Evolutionary conservation across 331 rosid species (phyloP).

Genomic region (Stylosanthes scabra): DNA sequence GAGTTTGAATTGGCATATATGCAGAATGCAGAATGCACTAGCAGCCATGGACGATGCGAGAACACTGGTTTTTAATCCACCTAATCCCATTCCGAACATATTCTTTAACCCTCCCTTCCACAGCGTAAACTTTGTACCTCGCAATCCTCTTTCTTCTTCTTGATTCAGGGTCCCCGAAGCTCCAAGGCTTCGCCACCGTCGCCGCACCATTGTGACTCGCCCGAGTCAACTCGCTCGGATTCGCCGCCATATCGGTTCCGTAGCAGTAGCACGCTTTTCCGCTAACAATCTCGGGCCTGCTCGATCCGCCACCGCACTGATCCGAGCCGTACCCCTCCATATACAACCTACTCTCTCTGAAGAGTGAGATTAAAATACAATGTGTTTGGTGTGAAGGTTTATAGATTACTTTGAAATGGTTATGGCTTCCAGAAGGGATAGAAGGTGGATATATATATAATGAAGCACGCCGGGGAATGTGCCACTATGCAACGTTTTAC

Average conservation of each 20-base stretch:
- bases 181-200: slow-evolving; percentile 54
- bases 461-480: slow-evolving; percentile 6
- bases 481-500: slow-evolving; percentile 19
- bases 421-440: neutral
- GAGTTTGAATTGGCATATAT: no score
- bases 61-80: slow-evolving; percentile 80
- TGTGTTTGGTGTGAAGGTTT: slow-evolving; percentile 4
- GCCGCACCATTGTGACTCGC: slow-evolving; percentile 45
- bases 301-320: slow-evolving; percentile 29
- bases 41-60: slow-evolving; percentile 70
- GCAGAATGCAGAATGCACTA: neutral
- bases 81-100: slow-evolving; percentile 65
- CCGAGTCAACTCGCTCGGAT: slow-evolving; percentile 28
- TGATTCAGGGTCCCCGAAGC: slow-evolving; percentile 55
- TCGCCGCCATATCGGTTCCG: slow-evolving; percentile 34
- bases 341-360: slow-evolving; percentile 6
- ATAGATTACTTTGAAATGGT: neutral
- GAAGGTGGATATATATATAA: neutral
- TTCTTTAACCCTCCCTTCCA: slow-evolving; percentile 72
- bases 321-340: slow-evolving; percentile 58
- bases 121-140: slow-evolving; percentile 69
- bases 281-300: slow-evolving; percentile 66
- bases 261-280: slow-evolving; percentile 57
- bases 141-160: slow-evolving; percentile 81
- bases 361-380: neutral